These are phyloP conservation scores for Desmodesmus armatus DNA, from an alignment of 139 green algal genomes.

Conservation along the genomic window DNA sequence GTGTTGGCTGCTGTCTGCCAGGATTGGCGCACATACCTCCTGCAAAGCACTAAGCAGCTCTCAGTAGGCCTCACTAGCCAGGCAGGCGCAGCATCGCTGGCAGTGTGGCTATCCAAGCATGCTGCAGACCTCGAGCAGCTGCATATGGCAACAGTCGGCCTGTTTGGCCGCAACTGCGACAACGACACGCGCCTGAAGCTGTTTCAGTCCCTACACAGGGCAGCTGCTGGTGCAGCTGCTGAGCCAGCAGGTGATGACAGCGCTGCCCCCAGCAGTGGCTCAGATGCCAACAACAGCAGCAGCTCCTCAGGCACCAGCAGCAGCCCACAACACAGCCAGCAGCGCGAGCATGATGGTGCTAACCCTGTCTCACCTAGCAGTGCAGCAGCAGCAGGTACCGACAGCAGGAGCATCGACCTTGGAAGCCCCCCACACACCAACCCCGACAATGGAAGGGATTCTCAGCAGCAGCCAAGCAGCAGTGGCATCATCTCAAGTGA, in stretches of 20 bases:
- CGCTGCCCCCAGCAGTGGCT: neutral
- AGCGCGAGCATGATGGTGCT: too few species aligned
- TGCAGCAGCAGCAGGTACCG: too few species aligned
- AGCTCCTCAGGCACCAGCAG: too few species aligned
- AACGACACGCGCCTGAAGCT: neutral
- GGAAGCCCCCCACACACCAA: too few species aligned
- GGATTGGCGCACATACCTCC: neutral
- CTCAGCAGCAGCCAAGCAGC: too few species aligned
- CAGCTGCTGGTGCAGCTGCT: neutral
- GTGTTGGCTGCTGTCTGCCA: neutral
- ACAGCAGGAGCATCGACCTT: too few species aligned
- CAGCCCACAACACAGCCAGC: too few species aligned
- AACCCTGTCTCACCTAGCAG: too few species aligned
- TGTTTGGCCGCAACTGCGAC: conserved; percentile 1
- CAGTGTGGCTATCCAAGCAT: neutral
- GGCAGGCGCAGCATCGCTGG: neutral
- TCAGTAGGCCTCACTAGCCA: neutral
- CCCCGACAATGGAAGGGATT: too few species aligned
- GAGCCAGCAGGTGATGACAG: neutral
- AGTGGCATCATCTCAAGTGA: too few species aligned
- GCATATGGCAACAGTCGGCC: neutral
- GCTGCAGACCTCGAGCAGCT: conserved; percentile 5
- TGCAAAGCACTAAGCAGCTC: neutral
- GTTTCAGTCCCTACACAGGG: conserved; percentile 23
- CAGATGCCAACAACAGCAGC: neutral